A percentile compares a stretch with the other conserved stretches of the same genome.
These are phyloP conservation scores for Suillus luteus DNA, from an alignment of 768 basidiomycete species.

Conservation along the genomic window DNA sequence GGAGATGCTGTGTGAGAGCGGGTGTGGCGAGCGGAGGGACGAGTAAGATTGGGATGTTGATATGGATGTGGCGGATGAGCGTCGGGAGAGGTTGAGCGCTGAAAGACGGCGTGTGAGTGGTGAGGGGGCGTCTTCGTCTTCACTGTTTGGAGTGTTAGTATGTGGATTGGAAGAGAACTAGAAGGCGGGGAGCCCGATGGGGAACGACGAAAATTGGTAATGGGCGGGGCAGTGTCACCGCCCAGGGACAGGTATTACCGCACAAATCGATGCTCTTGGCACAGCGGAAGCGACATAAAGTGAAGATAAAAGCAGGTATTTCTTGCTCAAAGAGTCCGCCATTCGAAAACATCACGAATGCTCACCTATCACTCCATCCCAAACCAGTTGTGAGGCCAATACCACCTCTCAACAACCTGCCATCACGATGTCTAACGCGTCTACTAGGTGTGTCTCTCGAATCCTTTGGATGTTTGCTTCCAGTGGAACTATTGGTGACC, in stretches of 20 bases:
- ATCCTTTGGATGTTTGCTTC: conserved; percentile 46
- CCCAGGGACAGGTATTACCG: conserved; percentile 1
- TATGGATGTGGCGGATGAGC: conserved; percentile 48
- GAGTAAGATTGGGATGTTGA: conserved; percentile 18
- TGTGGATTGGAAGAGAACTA: not conserved
- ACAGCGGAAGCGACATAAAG: conserved; percentile 12
- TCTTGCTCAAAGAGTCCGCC: not conserved
- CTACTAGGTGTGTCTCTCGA: conserved; percentile 57
- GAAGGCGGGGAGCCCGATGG: not conserved
- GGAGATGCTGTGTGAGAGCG: conserved; percentile 31
- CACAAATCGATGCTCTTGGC: not conserved
- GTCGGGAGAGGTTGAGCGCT: conserved; percentile 50
- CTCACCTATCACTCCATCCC: conserved; percentile 74
- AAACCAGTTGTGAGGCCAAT: conserved; percentile 72
- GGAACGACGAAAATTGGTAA: not conserved
- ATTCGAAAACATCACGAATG: not conserved
- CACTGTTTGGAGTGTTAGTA: conserved; percentile 39
- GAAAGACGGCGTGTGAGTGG: conserved; percentile 66
- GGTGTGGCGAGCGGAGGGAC: conserved; percentile 12
- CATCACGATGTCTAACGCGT: conserved; percentile 63
- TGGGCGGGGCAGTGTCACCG: not conserved
- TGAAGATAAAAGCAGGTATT: conserved; percentile 4
- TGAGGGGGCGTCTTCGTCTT: conserved; percentile 75
- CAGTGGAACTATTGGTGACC: conserved; percentile 23
- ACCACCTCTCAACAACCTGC: conserved; percentile 55